phyloP scores from a whole-genome alignment of 441 rosid species.

The Pelargonium fulgidum region DNA sequence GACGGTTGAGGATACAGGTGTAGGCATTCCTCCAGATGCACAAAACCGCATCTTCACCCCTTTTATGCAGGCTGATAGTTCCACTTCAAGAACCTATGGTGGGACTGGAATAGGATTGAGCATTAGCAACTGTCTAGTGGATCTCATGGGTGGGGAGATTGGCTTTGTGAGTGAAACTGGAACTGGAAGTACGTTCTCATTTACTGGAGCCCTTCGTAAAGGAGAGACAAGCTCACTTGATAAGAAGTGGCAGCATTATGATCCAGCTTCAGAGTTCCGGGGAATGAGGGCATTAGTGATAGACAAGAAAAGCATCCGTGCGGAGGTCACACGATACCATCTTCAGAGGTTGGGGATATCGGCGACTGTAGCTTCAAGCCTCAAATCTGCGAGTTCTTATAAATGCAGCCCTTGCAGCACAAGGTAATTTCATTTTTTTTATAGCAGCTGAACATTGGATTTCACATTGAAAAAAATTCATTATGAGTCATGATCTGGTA shows the following conservation, averaged over 20 bases:
- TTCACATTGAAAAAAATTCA: background rate
- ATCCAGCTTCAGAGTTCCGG: conserved; percentile 43
- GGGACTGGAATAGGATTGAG: conserved; percentile 97
- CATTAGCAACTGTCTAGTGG: conserved; percentile 81
- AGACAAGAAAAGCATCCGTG: conserved; percentile 64
- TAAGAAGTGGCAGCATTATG: conserved; percentile 40
- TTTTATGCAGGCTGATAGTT: conserved; percentile 98
- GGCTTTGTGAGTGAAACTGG: conserved; percentile 77
- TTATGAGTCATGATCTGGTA: background rate
- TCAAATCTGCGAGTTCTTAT: conserved; percentile 40
- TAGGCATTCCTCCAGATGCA: conserved; percentile 73
- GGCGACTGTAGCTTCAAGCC: conserved; percentile 36
- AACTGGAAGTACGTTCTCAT: conserved; percentile 81
- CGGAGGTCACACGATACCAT: conserved; percentile 78
- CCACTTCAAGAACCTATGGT: conserved; percentile 91
- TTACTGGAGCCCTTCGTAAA: conserved; percentile 59
- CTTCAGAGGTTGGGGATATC: conserved; percentile 67
- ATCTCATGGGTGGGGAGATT: conserved; percentile 91
- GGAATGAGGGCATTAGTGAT: conserved; percentile 65
- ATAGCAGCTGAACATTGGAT: background rate
- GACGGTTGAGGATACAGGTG: conserved; percentile 91
- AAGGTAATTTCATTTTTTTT: conserved; percentile 32
- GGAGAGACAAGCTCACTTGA: conserved; percentile 41
- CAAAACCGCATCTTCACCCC: conserved; percentile 82
- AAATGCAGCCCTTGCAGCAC: conserved; percentile 27